A percentile compares a stretch with the other conserved stretches of the same genome.
Evolutionary conservation across 768 basidiomycete species (phyloP).

Genomic region (Sarcodon sp.): DNA sequence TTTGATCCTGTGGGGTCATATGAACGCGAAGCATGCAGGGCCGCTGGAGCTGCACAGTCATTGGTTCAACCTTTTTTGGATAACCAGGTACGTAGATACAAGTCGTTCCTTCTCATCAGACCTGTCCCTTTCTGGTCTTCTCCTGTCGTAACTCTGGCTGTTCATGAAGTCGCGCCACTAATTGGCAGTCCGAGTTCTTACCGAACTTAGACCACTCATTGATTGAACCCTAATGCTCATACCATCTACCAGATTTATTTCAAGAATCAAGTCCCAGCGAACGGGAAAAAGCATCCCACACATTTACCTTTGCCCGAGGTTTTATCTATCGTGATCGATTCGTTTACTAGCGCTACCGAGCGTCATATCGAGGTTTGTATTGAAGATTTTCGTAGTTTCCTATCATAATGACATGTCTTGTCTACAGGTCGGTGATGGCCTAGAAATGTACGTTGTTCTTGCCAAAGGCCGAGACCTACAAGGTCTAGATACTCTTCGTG

Average conservation of each 20-base stretch:
- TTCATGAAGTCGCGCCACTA: neutral
- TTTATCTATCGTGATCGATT: constrained; percentile 82
- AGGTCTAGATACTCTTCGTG: constrained; percentile 39
- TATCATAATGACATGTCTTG: neutral
- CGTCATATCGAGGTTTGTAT: constrained; percentile 84
- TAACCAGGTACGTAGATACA: constrained; percentile 66
- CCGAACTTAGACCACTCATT: constrained; percentile 26
- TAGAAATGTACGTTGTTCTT: constrained; percentile 85
- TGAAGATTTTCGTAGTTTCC: neutral
- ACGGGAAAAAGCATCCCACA: constrained; percentile 60
- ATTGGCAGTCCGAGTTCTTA: constrained; percentile 25
- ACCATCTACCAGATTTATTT: constrained; percentile 71
- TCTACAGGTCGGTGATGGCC: constrained; percentile 80
- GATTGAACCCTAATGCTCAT: constrained; percentile 9
- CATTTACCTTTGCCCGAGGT: constrained; percentile 77
- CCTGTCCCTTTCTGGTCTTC: neutral
- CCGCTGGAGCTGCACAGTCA: constrained; percentile 89
- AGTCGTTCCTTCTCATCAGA: neutral
- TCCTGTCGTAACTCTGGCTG: neutral
- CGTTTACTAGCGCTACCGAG: constrained; percentile 95
- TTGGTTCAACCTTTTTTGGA: constrained; percentile 97
- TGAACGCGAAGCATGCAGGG: constrained; percentile 93
- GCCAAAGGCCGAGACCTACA: constrained; percentile 52
- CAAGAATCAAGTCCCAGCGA: constrained; percentile 80
- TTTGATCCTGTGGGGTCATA: constrained; percentile 99